Evolutionary conservation across 305 asterid genomes (phyloP).

Genomic region (Fraxinus floribunda): DNA sequence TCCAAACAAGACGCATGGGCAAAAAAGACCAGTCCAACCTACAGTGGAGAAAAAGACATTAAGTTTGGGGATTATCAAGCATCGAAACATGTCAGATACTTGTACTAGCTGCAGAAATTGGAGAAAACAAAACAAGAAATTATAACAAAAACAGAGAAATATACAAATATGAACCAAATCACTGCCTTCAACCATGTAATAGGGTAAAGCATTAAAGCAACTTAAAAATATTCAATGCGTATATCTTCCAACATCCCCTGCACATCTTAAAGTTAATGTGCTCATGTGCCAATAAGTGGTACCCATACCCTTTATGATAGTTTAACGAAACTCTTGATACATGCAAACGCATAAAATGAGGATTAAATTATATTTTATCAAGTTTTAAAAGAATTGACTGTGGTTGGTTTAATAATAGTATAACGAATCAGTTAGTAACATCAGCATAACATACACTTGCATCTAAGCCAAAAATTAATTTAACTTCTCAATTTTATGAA

Average conservation of each 20-base stretch:
- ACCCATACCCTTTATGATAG: not conserved
- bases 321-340: not conserved
- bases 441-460: not conserved
- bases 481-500: not conserved
- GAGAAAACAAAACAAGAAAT: conserved; percentile 9
- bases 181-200: not conserved
- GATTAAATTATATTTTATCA: not conserved
- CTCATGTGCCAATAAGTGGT: not conserved
- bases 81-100: not conserved
- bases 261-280: not conserved
- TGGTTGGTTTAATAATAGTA: not conserved
- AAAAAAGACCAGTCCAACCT: conserved; percentile 87
- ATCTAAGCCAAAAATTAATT: not conserved
- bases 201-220: not conserved
- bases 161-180: not conserved
- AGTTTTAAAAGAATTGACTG: not conserved
- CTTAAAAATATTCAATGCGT: not conserved
- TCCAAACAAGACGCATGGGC: conserved; percentile 92
- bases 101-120: not conserved
- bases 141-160: not conserved
- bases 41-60: conserved; percentile 5
- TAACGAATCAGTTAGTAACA: not conserved
- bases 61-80: conserved; percentile 13
- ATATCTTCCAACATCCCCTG: not conserved
- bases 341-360: not conserved